These are phyloP conservation scores for Penicillium sclerotigenum DNA, from an alignment of 2,329 filamentous ascomycete genomes.

Conservation along the genomic window DNA sequence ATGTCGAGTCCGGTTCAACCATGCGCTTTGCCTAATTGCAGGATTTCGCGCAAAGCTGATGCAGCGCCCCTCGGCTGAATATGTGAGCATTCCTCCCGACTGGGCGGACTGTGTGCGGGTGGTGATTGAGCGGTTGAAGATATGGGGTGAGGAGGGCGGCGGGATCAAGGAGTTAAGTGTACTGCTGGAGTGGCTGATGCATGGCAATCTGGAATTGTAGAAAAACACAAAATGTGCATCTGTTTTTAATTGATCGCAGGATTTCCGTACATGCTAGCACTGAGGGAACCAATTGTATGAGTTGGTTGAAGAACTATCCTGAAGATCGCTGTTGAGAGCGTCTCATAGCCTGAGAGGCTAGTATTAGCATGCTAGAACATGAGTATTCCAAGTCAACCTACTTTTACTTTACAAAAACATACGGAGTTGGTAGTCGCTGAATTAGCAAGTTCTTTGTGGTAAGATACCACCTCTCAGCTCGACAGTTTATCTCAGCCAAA, in stretches of 20 bases:
- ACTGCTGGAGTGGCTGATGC: slow-evolving; percentile 25
- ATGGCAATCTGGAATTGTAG: slow-evolving; percentile 15
- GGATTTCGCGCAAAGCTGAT: slow-evolving; percentile 21
- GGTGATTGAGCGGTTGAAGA: slow-evolving; percentile 23
- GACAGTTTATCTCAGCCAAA: neutral
- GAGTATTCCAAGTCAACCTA: neutral
- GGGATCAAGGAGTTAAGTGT: slow-evolving; percentile 24
- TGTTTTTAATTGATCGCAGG: neutral
- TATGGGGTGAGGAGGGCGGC: slow-evolving; percentile 24
- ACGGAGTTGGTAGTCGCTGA: neutral
- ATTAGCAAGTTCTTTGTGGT: neutral
- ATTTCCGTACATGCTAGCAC: neutral
- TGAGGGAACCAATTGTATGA: neutral
- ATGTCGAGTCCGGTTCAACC: slow-evolving; percentile 27
- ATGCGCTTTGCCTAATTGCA: slow-evolving; percentile 25
- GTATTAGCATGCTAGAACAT: too few species aligned
- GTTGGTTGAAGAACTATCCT: neutral
- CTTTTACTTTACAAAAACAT: neutral
- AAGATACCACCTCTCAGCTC: too few species aligned
- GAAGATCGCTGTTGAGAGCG: neutral
- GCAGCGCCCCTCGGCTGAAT: slow-evolving; percentile 17
- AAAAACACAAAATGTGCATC: neutral
- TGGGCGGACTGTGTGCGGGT: slow-evolving; percentile 23
- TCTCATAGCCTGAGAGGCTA: neutral
- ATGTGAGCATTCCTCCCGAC: slow-evolving; percentile 20